Base-by-base conservation (phyloP, 106 monocot genomes). In the Iris macrosiphon region DNA sequence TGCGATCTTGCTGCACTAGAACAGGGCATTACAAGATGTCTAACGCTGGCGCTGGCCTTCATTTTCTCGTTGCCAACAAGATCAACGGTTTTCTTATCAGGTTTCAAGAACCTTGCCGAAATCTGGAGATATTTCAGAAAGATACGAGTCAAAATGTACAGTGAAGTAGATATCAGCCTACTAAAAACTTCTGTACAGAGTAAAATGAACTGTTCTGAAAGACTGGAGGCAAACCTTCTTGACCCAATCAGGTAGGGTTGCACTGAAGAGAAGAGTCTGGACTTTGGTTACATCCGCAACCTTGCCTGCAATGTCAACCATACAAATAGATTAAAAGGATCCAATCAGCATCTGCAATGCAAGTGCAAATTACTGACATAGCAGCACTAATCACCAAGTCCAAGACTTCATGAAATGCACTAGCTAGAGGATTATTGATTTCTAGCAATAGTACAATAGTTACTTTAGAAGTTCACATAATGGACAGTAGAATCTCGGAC, bases 11-110 rank as follows among this genome's bases (percentile, higher is more conserved):
- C 96, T 57, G 71, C 49, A 54, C 63, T 73, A 62, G 73, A 72
- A 42, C 96, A 98, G 23, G 96, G 96, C 61, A 98, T 76, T 67
- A 77, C 89, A 38, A 90, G 80, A 75, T 98, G 96, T 49, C 70
- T 79, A 41, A 98, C 90, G 69, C 55, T 90, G 13, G 90, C 90
- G 71, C 96, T 98, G 33, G 90, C 90, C 59, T 98, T 98, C 63
- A 98, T n/a, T 54, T 89, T 98, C 72, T 90, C 90, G 65, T 90
- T 78, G 20, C 96, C 96, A 59, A 98, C 96, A 70, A 98, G 86
- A 70, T 98, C 96, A 38, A 75, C 87, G 49, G 74, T 80, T 75
- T 68, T 86, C 42, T 81, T 90, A 8, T 74, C 66, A 23, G 69
- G 18, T 70, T 98, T 98, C 43, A 98, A 50, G 69, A 98, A 98